Base-by-base conservation (phyloP, 192 early-diverging fungal genomes). In the Rhizophagus prolifer region DNA sequence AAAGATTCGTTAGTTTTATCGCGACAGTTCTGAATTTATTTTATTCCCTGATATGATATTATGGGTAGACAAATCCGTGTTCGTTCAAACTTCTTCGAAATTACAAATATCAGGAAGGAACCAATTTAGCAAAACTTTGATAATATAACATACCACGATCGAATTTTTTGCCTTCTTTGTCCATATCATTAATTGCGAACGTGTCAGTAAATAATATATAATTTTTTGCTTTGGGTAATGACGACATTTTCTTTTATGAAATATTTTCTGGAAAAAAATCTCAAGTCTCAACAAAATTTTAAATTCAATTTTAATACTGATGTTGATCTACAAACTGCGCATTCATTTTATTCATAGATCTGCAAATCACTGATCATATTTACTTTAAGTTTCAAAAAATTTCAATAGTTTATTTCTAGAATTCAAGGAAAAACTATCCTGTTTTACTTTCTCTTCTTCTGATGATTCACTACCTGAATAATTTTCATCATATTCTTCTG, bases 91-190 rank as follows among this genome's bases (percentile, higher is more conserved):
- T 73, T 73, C 23, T 28, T 75, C 59, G 44, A 46, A 63, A 25
- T 59, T 19, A 23, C 23, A 30, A 44, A 26, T 25, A 28, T 13
- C 9, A 34, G 31, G 31, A 4, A 34, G 31, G 3, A 34, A 34
- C 19, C 50, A 60, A 19, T 16, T 7, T 54, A 71, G 7, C 36
- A 38, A 38, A 6, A 38, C 6, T 38, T 38, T 38, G 6, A 5
- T 70, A 14, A 63, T 2, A 25, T 75, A 62, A 50, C 46, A 74
- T 87, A 95, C 93, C 94, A 84, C 96, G 86, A 81, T 97, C 96
- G 78, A 99, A 99, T 76, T 93, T 92, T 80, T 96, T 97, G 70
- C 95, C 96, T 66, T 91, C 91, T 69, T 90, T 90, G 86, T 97
- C 92, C 46, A 96, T 84, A 79, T 97, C 94, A 74, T 91, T 93